A percentile compares a stretch with the other conserved stretches of the same genome.
Evolutionary conservation across 2,329 filamentous ascomycete species (phyloP).

Genomic region (Xylogone sp.): DNA sequence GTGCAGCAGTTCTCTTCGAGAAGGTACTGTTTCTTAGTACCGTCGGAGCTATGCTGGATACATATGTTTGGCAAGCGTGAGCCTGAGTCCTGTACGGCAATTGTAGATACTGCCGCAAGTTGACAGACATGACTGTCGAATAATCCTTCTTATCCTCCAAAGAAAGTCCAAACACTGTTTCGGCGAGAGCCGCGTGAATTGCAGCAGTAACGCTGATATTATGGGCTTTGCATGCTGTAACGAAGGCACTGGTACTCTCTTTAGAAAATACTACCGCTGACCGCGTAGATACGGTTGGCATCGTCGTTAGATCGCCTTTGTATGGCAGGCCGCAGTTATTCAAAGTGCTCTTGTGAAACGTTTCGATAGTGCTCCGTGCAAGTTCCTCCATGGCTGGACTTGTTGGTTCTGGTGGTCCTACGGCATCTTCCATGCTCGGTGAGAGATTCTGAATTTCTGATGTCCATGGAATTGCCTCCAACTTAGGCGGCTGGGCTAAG

Average conservation of each 20-base stretch:
- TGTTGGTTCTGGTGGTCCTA: constrained; percentile 3
- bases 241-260: constrained; percentile 5
- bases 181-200: constrained; percentile 8
- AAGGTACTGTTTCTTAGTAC: constrained; percentile 7
- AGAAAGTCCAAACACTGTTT: constrained; percentile 7
- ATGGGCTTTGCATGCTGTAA: constrained; percentile 9
- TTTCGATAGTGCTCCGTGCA: constrained; percentile 2
- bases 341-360: constrained; percentile 7
- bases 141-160: neutral
- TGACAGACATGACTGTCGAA: constrained; percentile 11
- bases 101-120: constrained; percentile 9
- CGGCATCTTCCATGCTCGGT: constrained; percentile 12
- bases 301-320: constrained; percentile 8
- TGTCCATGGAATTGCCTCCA: too few species aligned
- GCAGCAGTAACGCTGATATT: constrained; percentile 12
- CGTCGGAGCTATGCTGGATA: constrained; percentile 7
- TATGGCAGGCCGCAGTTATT: constrained; percentile 7
- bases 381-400: constrained; percentile 5
- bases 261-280: constrained; percentile 4
- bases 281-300: constrained; percentile 2
- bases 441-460: constrained; percentile 6
- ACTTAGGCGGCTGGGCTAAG: neutral
- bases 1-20: constrained; percentile 1
- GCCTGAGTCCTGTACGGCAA: constrained; percentile 9
- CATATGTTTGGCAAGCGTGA: constrained; percentile 12